Evolutionary conservation across 495 filamentous ascomycete genomes (phyloP), one percentile per base, ranked within the genome.

Genomic region (Trichocladium antarcticum): DNA sequence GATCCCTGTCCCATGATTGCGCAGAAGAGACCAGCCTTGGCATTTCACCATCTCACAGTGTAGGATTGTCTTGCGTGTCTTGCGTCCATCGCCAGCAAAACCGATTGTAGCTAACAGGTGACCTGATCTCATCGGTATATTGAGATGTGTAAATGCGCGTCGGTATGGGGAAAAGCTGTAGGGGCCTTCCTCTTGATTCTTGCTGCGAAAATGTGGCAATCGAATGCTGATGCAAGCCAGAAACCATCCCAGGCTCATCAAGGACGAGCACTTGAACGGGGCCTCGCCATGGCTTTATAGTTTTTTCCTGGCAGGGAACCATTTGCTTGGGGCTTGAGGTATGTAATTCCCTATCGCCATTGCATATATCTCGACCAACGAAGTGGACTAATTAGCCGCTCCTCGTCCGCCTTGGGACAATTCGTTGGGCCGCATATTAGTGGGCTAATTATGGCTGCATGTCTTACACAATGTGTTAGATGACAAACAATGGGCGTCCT

Each of bases 381-480:
- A 48, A 34, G 1, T 53, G 64, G 60, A 24, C 50, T 59, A 65
- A 65, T 65, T 67, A 64, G 52, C 50, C 62, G 61, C 61, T 27
- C 22, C 3, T 14, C 31, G 45, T 53, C 54, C 46, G 14, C 15
- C 47, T 58, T 50, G 12, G 51, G 57, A 51, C 37, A 37, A 37
- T 40, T 50, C 22, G 48, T 16, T 42, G 15, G 31, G 35, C 27
- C 44, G 36, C 44, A 47, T 54, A 15, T 14, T 45, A 46, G 17
- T 47, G 56, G 60, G 53, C 60, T 63, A 63, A 63, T 63, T 63
- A 54, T 57, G 51, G 27, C 27, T 10, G n/a, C 27, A 29, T 5
- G 27, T 47, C 37, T 5, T 41, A 31, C 8, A 41, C 15, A 39
- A 41, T 31, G 38, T 21, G 36, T 29, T 37, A 22, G n/a, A 45